phyloP scores from a whole-genome alignment of 345 rosid genomes.

The Rhodamnia argentea region DNA sequence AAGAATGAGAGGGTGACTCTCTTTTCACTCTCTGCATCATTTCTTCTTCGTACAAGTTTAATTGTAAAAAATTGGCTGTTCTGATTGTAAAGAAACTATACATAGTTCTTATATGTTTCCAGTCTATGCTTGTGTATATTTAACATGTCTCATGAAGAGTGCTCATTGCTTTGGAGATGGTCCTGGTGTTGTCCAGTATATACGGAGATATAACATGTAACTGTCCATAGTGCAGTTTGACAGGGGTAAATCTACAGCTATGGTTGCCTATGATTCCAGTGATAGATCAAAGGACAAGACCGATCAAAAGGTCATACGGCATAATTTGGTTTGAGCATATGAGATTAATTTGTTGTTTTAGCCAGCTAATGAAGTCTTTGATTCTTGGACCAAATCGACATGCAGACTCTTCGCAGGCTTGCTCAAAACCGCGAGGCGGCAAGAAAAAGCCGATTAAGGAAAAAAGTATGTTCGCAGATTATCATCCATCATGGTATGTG shows the following conservation, averaged over 20 bases:
- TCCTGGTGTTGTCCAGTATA: background rate
- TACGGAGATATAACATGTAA: background rate
- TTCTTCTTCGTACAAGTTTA: background rate
- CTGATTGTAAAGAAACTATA: background rate
- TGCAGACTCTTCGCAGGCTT: slow-evolving; percentile 88
- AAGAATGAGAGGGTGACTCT: slow-evolving; percentile 64
- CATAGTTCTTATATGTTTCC: background rate
- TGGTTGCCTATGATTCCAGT: slow-evolving; percentile 81
- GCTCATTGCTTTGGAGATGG: background rate
- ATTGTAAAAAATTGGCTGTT: background rate
- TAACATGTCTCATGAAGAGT: background rate
- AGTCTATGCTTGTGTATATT: background rate
- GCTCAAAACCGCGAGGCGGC: slow-evolving; percentile 99
- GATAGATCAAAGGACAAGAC: slow-evolving; percentile 84
- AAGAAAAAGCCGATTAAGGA: slow-evolving; percentile 90
- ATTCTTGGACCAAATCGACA: slow-evolving; percentile 16
- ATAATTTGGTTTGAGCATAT: background rate
- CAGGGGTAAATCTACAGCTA: slow-evolving; percentile 31
- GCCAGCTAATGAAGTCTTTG: slow-evolving; percentile 1
- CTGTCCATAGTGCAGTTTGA: slow-evolving; percentile 46
- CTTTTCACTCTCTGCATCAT: background rate
- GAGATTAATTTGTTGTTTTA: background rate
- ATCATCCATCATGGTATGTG: background rate
- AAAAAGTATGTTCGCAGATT: slow-evolving; percentile 42
- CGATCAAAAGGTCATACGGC: slow-evolving; percentile 78